Evolutionary conservation across 1,284 basidiomycete species (phyloP).

Genomic region (Rhodotorula sp.): DNA sequence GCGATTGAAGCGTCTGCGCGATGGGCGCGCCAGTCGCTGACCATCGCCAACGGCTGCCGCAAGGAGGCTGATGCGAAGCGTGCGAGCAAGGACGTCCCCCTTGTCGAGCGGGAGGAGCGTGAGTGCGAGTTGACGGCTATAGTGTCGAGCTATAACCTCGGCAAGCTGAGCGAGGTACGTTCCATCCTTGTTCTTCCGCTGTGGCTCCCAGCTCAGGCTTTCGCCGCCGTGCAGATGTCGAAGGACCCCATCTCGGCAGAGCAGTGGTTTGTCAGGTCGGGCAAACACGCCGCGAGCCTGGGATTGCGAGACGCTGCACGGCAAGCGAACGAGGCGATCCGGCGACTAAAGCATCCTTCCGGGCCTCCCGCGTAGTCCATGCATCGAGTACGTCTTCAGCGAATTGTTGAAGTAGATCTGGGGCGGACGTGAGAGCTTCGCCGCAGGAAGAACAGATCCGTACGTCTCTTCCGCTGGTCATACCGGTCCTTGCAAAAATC

Average conservation of each 20-base stretch:
- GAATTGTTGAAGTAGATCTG: neutral
- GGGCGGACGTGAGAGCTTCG: neutral
- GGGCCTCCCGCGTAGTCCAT: too few relatives aligned
- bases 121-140: conserved; percentile 39
- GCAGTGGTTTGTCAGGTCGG: conserved; percentile 27
- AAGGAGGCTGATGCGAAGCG: conserved; percentile 22
- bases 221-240: conserved; percentile 6
- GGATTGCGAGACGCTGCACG: conserved; percentile 22
- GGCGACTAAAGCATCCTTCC: conserved; percentile 13
- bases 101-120: conserved; percentile 29
- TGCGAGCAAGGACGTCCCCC: conserved; percentile 1
- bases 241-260: conserved; percentile 24
- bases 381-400: neutral
- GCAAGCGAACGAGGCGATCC: conserved; percentile 22
- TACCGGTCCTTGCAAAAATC: too few relatives aligned
- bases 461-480: too few relatives aligned
- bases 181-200: neutral
- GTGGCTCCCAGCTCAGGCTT: too few relatives aligned
- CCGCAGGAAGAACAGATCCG: too few relatives aligned
- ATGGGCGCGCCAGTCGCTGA: conserved; percentile 34
- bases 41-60: conserved; percentile 25
- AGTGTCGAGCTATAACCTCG: conserved; percentile 36
- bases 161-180: conserved; percentile 36
- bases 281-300: conserved; percentile 17
- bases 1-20: conserved; percentile 26